Evolutionary conservation across 2,329 filamentous ascomycete genomes (phyloP), one percentile per base, ranked within the genome.

Genomic region (Aspergillus aculeatus): DNA sequence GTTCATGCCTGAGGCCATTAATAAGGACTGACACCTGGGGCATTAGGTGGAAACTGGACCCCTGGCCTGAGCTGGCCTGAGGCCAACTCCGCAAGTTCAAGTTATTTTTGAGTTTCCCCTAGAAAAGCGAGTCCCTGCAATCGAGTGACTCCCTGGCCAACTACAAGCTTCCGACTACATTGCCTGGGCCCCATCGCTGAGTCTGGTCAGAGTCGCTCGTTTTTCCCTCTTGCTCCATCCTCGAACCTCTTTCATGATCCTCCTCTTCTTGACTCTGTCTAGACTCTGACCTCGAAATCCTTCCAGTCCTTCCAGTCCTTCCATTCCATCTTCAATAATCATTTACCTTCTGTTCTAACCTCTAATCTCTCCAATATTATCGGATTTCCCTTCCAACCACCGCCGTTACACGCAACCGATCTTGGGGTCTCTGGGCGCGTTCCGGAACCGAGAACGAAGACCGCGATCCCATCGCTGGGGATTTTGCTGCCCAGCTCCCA

Each of bases 31-130:
- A 19, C 19, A 50, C 50, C 59, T 60, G 29, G 57, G 58, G 58
- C 47, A 54, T 0, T 0, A 2, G 5, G 38, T 44, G 16, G 16
- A 19, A 44, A 44, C 38, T 16, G 26, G 14, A 35, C 32, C 32
- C 11, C 11, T 35, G 11, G 11, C 32, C 32, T 35, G 32, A 16
- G 32, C 11, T 35, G 11, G 11, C 32, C 32, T 35, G 32, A 35
- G 32, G 32, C 32, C 12, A 35, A 35, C 32, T 35, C 32, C 32
- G 12, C 26, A 29, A 29, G 62, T 63, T 57, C 26, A 29, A 29
- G 62, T 63, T 57, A 57, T 54, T 58, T 61, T 60, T 61, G 56
- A 58, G 61, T 29, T 62, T 61, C 61, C 59, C 62, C 54, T 64
- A 58, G 60, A 59, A 59, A 35, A 29, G 26, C 26, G 32, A 35